Conservation (phyloP, 495 filamentous ascomycete genomes). For the Penicillium antarcticum region DNA sequence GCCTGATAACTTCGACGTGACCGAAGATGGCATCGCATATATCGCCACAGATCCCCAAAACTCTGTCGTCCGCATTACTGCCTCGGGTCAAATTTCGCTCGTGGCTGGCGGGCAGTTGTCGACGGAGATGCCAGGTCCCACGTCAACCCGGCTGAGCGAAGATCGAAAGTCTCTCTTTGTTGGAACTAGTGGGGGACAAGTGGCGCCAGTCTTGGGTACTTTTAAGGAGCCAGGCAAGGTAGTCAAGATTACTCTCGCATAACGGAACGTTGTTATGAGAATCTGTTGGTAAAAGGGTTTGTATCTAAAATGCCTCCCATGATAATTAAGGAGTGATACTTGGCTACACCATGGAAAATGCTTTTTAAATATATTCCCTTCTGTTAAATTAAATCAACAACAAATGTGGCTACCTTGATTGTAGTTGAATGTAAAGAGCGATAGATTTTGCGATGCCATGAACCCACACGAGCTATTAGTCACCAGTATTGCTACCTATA, state of each 20-base stretch:
- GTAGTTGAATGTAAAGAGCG: too few species aligned
- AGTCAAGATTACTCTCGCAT: constrained; percentile 16
- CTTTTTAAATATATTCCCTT: too few species aligned
- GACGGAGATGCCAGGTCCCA: constrained; percentile 24
- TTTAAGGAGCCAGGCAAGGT: constrained; percentile 32
- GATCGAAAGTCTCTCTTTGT: constrained; percentile 27
- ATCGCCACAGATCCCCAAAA: constrained; percentile 30
- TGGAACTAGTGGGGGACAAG: constrained; percentile 25
- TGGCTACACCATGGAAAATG: too few species aligned
- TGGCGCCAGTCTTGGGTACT: constrained; percentile 24
- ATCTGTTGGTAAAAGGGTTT: neutral
- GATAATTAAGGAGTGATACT: too few species aligned
- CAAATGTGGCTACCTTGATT: too few species aligned
- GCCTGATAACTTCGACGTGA: constrained; percentile 32
- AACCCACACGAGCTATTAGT: too few species aligned
- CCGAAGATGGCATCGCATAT: constrained; percentile 34
- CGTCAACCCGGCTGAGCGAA: constrained; percentile 20
- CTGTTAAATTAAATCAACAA: too few species aligned
- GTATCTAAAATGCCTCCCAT: too few species aligned
- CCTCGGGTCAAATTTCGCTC: constrained; percentile 21
- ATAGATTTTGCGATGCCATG: too few species aligned
- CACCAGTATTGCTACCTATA: too few species aligned
- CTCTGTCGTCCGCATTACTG: constrained; percentile 23
- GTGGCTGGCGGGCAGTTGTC: constrained; percentile 26
- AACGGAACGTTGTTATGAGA: neutral